These are phyloP conservation scores for Ammopiptanthus mongolicus DNA, from an alignment of 306 rosid species.

Conservation along the genomic window DNA sequence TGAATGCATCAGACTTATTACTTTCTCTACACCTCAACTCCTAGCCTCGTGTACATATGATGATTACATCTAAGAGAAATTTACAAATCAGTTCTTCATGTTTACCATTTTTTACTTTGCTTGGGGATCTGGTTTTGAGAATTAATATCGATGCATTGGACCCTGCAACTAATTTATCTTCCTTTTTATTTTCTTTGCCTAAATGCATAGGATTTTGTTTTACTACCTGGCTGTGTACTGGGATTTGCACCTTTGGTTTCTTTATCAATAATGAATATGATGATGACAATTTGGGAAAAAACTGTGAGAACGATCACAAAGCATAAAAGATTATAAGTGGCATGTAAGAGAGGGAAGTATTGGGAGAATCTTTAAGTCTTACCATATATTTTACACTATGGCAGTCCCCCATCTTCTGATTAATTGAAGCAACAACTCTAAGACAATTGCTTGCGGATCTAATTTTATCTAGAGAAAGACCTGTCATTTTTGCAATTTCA, in stretches of 20 bases:
- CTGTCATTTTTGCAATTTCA: constrained; percentile 72
- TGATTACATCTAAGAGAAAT: background rate
- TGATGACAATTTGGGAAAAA: background rate
- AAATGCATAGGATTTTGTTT: background rate
- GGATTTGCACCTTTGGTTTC: background rate
- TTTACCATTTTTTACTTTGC: background rate
- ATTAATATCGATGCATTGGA: background rate
- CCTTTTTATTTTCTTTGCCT: background rate
- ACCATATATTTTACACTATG: constrained; percentile 52
- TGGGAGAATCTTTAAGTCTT: constrained; percentile 22
- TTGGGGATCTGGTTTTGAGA: background rate
- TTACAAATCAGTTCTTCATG: background rate
- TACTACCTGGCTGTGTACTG: background rate
- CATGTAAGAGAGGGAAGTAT: background rate
- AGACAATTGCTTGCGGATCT: constrained; percentile 68
- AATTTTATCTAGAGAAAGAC: constrained; percentile 77
- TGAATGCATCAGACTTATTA: background rate
- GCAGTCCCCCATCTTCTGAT: constrained; percentile 62
- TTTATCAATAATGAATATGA: background rate
- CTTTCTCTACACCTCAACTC: background rate
- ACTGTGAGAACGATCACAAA: background rate
- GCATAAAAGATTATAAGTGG: background rate
- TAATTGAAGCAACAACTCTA: constrained; percentile 71
- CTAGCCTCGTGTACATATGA: background rate
- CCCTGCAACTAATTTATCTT: background rate